phyloP scores from a whole-genome alignment of 2,329 filamentous ascomycete genomes.

The Exophiala oligosperma region DNA sequence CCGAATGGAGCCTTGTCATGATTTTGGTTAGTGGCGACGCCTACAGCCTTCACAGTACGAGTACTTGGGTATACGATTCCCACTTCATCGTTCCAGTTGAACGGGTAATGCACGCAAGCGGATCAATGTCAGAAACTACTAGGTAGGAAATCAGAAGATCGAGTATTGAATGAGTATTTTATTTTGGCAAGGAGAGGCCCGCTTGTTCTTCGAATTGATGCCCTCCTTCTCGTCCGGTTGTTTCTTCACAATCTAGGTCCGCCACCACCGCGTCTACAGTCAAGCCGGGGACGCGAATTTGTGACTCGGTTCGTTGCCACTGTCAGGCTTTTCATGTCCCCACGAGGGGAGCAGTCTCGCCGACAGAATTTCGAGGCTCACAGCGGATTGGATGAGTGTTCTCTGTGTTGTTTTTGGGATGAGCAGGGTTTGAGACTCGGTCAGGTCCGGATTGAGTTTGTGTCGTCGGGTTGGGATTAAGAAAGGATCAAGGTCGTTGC shows the following conservation, averaged over 20 bases:
- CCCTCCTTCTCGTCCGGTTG: slow-evolving; percentile 4
- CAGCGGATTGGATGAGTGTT: background rate
- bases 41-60: background rate
- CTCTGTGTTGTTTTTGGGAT: background rate
- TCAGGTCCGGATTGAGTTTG: slow-evolving; percentile 3
- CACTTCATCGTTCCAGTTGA: too few species aligned
- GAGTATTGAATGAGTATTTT: slow-evolving; percentile 15
- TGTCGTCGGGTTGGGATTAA: slow-evolving; percentile 12
- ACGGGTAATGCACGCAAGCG: too few species aligned
- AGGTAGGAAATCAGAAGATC: background rate
- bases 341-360: slow-evolving; percentile 1
- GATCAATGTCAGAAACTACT: too few species aligned
- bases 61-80: background rate
- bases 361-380: background rate
- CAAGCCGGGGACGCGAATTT: slow-evolving; percentile 7
- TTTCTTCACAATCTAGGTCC: slow-evolving; percentile 6
- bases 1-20: background rate
- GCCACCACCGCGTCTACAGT: slow-evolving; percentile 2
- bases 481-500: slow-evolving; percentile 24
- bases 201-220: slow-evolving; percentile 13
- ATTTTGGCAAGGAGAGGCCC: slow-evolving; percentile 18
- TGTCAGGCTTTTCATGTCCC: slow-evolving; percentile 7
- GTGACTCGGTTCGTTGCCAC: slow-evolving; percentile 3
- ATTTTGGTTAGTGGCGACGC: background rate
- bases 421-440: slow-evolving; percentile 6